Conservation (phyloP, 371 early-diverging fungal species). For the Mortierella sp. region DNA sequence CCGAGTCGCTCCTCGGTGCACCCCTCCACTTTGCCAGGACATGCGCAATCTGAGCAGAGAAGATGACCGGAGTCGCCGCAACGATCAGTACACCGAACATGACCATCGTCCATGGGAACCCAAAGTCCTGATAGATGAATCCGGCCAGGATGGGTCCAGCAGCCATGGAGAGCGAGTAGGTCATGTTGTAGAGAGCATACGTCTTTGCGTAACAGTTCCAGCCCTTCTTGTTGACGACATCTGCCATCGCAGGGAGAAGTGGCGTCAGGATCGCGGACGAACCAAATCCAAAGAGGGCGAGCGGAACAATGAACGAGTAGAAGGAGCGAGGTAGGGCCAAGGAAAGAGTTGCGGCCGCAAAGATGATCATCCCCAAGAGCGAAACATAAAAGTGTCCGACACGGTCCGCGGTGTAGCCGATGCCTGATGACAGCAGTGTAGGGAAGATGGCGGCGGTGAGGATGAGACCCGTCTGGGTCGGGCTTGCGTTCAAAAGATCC, state of each 20-base stretch:
- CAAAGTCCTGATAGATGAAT: slow-evolving; percentile 42
- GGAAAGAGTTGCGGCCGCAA: slow-evolving; percentile 62
- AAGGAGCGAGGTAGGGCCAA: slow-evolving; percentile 60
- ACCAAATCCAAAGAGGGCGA: slow-evolving; percentile 67
- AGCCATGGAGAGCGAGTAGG: slow-evolving; percentile 66
- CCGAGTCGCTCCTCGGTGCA: background rate
- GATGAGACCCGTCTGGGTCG: slow-evolving; percentile 67
- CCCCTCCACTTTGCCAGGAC: slow-evolving; percentile 14
- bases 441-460: slow-evolving; percentile 76
- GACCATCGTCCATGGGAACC: slow-evolving; percentile 48
- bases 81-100: slow-evolving; percentile 46
- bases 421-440: slow-evolving; percentile 65
- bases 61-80: slow-evolving; percentile 33
- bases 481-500: slow-evolving; percentile 57
- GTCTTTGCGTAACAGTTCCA: slow-evolving; percentile 49
- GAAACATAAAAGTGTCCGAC: slow-evolving; percentile 64
- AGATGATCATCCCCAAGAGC: slow-evolving; percentile 64
- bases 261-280: slow-evolving; percentile 69
- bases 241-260: slow-evolving; percentile 68
- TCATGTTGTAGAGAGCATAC: slow-evolving; percentile 40
- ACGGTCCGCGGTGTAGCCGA: slow-evolving; percentile 71
- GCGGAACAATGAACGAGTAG: slow-evolving; percentile 60
- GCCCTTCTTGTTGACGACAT: slow-evolving; percentile 63
- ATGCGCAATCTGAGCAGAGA: slow-evolving; percentile 24
- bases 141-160: slow-evolving; percentile 70